phyloP scores from a whole-genome alignment of 495 filamentous ascomycete species.

The Penicillium paxilli region DNA sequence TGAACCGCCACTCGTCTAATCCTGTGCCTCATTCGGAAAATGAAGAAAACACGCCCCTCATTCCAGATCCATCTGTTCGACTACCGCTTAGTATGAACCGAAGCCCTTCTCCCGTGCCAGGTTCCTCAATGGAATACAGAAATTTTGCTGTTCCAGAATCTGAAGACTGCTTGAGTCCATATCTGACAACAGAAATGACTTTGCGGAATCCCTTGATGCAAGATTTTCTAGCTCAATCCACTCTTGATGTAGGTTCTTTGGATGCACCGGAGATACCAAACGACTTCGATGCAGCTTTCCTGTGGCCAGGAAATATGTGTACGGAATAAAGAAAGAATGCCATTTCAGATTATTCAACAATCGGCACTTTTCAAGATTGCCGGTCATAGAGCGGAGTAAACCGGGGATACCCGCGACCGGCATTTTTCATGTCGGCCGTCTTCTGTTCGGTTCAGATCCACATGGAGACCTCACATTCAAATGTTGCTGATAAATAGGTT shows the following conservation, averaged over 20 bases:
- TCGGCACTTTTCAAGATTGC: conserved; percentile 1
- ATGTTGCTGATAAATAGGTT: neutral
- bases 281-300: conserved; percentile 14
- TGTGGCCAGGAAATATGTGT: neutral
- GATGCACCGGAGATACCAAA: conserved; percentile 31
- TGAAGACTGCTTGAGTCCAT: neutral
- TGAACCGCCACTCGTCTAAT: conserved; percentile 4
- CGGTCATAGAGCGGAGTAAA: neutral
- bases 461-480: neutral
- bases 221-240: conserved; percentile 34
- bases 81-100: neutral
- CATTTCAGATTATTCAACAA: neutral
- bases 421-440: conserved; percentile 12
- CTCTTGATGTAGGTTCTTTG: conserved; percentile 28
- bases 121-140: neutral
- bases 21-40: too few relatives aligned
- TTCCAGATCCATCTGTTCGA: neutral
- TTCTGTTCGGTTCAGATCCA: neutral
- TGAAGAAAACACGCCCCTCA: neutral
- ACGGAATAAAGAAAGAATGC: neutral
- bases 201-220: conserved; percentile 39
- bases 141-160: neutral
- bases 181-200: conserved; percentile 36
- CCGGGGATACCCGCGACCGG: neutral
- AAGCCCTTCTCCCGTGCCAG: neutral